Evolutionary conservation across 2,329 filamentous ascomycete genomes (phyloP).

Genomic region (Fusarium oxysporum): DNA sequence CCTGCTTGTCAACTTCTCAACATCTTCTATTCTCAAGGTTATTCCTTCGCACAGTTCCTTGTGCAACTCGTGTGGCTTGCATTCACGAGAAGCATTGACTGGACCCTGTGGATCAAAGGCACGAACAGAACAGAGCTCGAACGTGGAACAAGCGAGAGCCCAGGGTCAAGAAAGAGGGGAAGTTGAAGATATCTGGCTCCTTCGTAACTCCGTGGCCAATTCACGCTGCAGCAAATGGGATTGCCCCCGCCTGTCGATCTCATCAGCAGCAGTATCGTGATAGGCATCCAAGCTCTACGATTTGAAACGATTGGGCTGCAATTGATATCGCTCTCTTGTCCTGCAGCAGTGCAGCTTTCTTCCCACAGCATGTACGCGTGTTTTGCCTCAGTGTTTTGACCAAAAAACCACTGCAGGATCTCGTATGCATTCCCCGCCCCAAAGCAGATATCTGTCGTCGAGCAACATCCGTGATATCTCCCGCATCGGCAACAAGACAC

Average conservation of each 20-base stretch:
- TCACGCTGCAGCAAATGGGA: slow-evolving; percentile 18
- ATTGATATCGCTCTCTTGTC: background rate
- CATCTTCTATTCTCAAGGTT: slow-evolving; percentile 1
- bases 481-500: slow-evolving; percentile 15
- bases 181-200: slow-evolving; percentile 5
- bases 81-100: slow-evolving; percentile 24
- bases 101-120: slow-evolving; percentile 37
- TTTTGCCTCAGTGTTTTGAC: slow-evolving; percentile 3
- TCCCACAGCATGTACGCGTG: background rate
- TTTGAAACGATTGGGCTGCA: slow-evolving; percentile 22
- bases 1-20: slow-evolving; percentile 38
- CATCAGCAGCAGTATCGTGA: slow-evolving; percentile 13
- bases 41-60: slow-evolving; percentile 13
- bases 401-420: slow-evolving; percentile 4
- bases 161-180: slow-evolving; percentile 9
- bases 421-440: background rate
- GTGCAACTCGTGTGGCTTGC: slow-evolving; percentile 7
- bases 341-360: background rate
- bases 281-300: slow-evolving; percentile 9
- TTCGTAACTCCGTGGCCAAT: slow-evolving; percentile 28
- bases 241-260: slow-evolving; percentile 38
- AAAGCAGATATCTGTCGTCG: background rate
- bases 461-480: slow-evolving; percentile 9
- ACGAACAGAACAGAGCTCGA: background rate
- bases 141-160: background rate